Evolutionary conservation across 2,329 filamentous ascomycete species (phyloP).

Genomic region (Cladosporium sphaerospermum): DNA sequence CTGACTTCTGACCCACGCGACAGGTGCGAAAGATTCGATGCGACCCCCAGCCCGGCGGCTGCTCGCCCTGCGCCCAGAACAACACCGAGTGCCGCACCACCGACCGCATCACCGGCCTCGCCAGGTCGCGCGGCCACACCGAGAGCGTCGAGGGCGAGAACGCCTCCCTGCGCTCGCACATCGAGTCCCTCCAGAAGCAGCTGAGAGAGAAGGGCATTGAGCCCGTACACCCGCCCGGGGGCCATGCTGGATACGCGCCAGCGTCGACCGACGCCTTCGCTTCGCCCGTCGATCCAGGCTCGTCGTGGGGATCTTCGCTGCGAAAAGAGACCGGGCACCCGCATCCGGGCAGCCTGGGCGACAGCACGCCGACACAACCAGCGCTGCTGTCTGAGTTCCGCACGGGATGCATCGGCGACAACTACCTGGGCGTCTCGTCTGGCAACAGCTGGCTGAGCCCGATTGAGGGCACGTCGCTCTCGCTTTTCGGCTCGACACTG

Average conservation of each 20-base stretch:
- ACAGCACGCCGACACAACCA: not conserved
- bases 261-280: not conserved
- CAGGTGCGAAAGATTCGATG: slow-evolving; percentile 82
- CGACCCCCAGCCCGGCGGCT: slow-evolving; percentile 73
- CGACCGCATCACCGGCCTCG: slow-evolving; percentile 77
- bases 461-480: slow-evolving; percentile 69
- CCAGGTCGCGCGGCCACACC: slow-evolving; percentile 70
- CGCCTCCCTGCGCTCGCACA: slow-evolving; percentile 57
- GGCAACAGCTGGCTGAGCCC: slow-evolving; percentile 63
- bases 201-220: slow-evolving; percentile 57
- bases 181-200: slow-evolving; percentile 63
- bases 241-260: slow-evolving; percentile 5
- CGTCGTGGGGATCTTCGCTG: not conserved
- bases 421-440: slow-evolving; percentile 59
- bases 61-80: slow-evolving; percentile 72
- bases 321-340: not conserved
- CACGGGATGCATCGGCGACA: slow-evolving; percentile 48
- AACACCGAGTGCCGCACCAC: slow-evolving; percentile 76
- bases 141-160: slow-evolving; percentile 70
- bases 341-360: not conserved
- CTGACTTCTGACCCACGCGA: slow-evolving; percentile 5
- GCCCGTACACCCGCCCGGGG: slow-evolving; percentile 26
- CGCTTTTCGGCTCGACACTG: slow-evolving; percentile 72
- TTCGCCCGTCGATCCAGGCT: not conserved
- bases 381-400: slow-evolving; percentile 41